phyloP scores from a whole-genome alignment of 768 basidiomycete species.

The Mycena vulgaris region DNA sequence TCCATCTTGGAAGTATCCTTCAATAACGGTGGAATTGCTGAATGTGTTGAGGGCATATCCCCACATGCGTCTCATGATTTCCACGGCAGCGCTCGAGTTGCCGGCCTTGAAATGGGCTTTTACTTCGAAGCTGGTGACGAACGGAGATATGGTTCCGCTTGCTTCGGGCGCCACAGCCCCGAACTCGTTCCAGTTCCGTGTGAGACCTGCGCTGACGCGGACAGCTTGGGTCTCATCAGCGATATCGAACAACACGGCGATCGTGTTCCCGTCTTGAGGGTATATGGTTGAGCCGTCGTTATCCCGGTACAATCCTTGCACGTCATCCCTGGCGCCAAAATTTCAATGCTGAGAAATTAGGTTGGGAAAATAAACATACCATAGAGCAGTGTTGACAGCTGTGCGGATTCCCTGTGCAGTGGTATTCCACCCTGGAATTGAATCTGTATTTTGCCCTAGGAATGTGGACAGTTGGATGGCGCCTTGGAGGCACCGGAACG shows the following conservation, averaged over 20 bases:
- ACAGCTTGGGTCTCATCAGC: not conserved
- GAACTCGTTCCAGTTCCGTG: not conserved
- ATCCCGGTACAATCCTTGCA: not conserved
- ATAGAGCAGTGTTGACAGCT: no score
- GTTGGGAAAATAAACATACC: no score
- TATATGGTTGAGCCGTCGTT: not conserved
- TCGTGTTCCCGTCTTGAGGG: not conserved
- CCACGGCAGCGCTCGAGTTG: not conserved
- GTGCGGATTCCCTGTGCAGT: no score
- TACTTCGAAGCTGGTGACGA: not conserved
- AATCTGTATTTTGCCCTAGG: no score
- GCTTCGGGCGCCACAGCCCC: not conserved
- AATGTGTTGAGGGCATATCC: not conserved
- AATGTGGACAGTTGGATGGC: no score
- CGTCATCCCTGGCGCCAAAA: no score
- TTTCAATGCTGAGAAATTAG: no score
- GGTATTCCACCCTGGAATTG: no score
- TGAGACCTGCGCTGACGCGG: not conserved
- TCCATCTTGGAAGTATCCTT: not conserved
- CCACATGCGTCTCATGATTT: not conserved
- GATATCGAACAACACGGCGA: not conserved
- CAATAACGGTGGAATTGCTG: not conserved
- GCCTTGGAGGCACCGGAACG: no score
- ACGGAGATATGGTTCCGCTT: not conserved
- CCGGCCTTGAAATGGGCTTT: slow-evolving; percentile 8